These are phyloP conservation scores for Aspergillus sclerotioniger DNA, from an alignment of 495 filamentous ascomycete species.

Conservation along the genomic window DNA sequence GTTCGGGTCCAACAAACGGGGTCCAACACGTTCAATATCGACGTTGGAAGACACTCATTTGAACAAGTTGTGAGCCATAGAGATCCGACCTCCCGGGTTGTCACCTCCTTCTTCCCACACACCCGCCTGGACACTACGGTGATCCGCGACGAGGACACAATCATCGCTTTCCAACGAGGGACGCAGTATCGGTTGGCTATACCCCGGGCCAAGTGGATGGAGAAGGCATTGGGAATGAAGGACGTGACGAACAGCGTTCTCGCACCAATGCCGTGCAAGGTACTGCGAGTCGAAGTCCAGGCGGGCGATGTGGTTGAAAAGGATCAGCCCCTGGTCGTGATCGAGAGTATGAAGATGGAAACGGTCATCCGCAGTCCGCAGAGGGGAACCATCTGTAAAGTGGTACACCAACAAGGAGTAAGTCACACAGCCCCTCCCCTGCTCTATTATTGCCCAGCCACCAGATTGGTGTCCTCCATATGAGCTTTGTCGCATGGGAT, in stretches of 20 bases:
- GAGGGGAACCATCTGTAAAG: constrained; percentile 71
- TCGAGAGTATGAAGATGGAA: constrained; percentile 99
- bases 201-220: constrained; percentile 73
- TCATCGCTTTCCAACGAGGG: constrained; percentile 83
- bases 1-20: constrained; percentile 66
- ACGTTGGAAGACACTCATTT: constrained; percentile 53
- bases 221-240: constrained; percentile 80
- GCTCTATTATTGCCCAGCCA: constrained; percentile 8
- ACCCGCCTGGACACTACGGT: constrained; percentile 79
- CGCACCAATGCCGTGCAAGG: constrained; percentile 94
- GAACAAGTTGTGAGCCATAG: constrained; percentile 45
- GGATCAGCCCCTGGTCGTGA: constrained; percentile 86
- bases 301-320: constrained; percentile 80
- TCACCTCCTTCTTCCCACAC: constrained; percentile 66
- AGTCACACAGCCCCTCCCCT: constrained; percentile 37
- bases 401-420: constrained; percentile 87
- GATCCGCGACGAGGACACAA: constrained; percentile 63
- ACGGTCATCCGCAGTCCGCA: constrained; percentile 91
- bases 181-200: constrained; percentile 68
- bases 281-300: constrained; percentile 77
- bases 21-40: constrained; percentile 61
- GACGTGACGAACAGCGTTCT: constrained; percentile 79
- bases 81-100: constrained; percentile 31
- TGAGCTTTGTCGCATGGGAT: neutral
- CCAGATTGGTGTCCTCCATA: neutral